phyloP scores from a whole-genome alignment of 768 basidiomycete genomes.

The Kwoniella botswanensis region DNA sequence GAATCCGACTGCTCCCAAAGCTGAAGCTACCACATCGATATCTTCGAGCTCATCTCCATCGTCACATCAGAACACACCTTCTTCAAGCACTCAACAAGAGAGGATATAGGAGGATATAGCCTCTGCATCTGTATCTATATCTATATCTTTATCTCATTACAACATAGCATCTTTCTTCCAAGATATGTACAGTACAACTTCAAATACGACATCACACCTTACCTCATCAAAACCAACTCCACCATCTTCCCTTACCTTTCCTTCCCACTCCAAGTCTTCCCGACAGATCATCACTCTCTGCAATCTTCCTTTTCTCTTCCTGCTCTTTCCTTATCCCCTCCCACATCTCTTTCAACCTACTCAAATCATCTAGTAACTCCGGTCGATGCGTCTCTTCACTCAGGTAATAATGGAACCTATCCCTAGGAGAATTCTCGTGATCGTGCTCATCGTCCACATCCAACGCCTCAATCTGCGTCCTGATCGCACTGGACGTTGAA shows the following conservation, averaged over 20 bases:
- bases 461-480: slow-evolving; percentile 21
- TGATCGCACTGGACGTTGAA: slow-evolving; percentile 8
- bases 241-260: slow-evolving; percentile 11
- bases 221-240: slow-evolving; percentile 4
- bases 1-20: slow-evolving; percentile 12
- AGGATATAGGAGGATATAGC: slow-evolving; percentile 24
- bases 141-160: too few relatives aligned
- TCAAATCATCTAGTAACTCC: slow-evolving; percentile 35
- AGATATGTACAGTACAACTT: background rate
- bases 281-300: slow-evolving; percentile 2
- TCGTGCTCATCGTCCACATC: slow-evolving; percentile 39
- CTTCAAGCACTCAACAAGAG: slow-evolving; percentile 5
- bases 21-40: slow-evolving; percentile 19
- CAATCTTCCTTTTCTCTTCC: slow-evolving; percentile 25
- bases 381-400: slow-evolving; percentile 37
- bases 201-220: too few relatives aligned
- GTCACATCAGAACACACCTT: background rate
- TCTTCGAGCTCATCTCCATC: background rate
- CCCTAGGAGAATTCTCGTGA: slow-evolving; percentile 24
- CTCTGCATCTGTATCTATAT: too few relatives aligned
- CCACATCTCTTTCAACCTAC: slow-evolving; percentile 36
- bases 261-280: slow-evolving; percentile 20
- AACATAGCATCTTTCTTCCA: background rate
- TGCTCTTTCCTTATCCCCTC: slow-evolving; percentile 22
- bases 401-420: slow-evolving; percentile 39